Percentiles rank a stretch among this genome's conserved stretches.
These are phyloP conservation scores for Candida mattraensis DNA, from an alignment of 805 yeast species.

Conservation along the genomic window DNA sequence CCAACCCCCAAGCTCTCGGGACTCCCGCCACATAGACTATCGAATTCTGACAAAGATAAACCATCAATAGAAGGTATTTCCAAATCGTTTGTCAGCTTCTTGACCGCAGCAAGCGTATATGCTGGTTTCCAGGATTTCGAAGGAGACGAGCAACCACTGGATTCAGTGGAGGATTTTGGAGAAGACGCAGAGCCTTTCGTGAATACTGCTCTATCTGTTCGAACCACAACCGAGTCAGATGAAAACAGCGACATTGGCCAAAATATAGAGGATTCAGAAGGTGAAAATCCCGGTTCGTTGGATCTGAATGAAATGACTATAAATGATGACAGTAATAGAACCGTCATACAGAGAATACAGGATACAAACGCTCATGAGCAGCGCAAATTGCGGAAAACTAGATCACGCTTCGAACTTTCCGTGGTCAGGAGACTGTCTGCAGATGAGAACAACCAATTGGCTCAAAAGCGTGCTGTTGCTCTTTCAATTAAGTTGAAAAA, in stretches of 20 bases:
- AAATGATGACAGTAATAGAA: no score
- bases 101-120: conserved; percentile 58
- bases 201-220: no score
- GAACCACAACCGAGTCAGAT: no score
- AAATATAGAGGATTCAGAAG: no score
- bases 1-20: conserved; percentile 11
- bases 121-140: conserved; percentile 39
- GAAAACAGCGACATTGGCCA: no score
- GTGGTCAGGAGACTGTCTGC: conserved; percentile 31
- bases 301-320: no score
- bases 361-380: conserved; percentile 3
- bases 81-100: conserved; percentile 51
- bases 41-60: conserved; percentile 14
- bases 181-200: no score
- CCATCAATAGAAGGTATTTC: conserved; percentile 41
- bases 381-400: conserved; percentile 14
- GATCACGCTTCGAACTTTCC: conserved; percentile 34
- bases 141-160: conserved; percentile 32
- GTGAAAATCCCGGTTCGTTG: no score
- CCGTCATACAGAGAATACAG: no score
- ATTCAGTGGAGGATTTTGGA: conserved; percentile 29
- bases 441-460: conserved; percentile 12
- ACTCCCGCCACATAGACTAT: conserved; percentile 10
- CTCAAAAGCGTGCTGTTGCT: conserved; percentile 35
- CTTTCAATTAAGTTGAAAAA: conserved; percentile 36